Evolutionary conservation across 331 rosid species (phyloP).

Genomic region (Cydonia oblonga): DNA sequence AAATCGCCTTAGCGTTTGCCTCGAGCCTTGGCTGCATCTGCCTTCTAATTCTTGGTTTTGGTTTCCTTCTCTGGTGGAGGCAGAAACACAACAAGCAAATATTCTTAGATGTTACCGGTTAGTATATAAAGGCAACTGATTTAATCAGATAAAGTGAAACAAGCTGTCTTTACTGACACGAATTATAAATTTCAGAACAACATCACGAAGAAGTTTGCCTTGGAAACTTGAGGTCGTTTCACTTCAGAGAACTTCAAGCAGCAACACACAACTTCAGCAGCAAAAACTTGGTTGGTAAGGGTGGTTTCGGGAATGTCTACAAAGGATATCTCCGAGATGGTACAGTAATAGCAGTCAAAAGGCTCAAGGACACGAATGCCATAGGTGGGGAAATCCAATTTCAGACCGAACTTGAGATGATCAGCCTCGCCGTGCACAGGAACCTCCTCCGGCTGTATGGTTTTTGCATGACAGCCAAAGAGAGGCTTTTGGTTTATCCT

Average conservation of each 20-base stretch:
- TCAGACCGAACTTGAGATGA: conserved; percentile 95
- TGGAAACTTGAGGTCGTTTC: conserved; percentile 71
- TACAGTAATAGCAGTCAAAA: conserved; percentile 67
- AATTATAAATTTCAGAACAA: conserved; percentile 42
- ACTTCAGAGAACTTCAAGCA: conserved; percentile 73
- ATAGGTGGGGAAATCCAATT: conserved; percentile 78
- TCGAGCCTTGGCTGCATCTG: conserved; percentile 72
- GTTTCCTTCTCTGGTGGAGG: conserved; percentile 88
- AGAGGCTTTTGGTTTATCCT: conserved; percentile 88
- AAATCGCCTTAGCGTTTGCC: conserved; percentile 67
- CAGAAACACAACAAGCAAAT: conserved; percentile 75
- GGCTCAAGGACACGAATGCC: conserved; percentile 86
- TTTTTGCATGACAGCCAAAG: conserved; percentile 71
- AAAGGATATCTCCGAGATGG: conserved; percentile 88
- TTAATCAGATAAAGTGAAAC: neutral
- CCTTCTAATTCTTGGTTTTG: conserved; percentile 58
- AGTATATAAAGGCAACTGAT: conserved; percentile 8
- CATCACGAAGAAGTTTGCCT: conserved; percentile 61
- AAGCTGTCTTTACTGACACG: neutral
- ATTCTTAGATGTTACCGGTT: conserved; percentile 79
- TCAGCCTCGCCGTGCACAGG: conserved; percentile 91
- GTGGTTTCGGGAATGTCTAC: conserved; percentile 92
- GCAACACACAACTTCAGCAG: conserved; percentile 88
- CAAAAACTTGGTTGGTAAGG: conserved; percentile 79
- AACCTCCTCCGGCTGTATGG: conserved; percentile 90